phyloP scores from a whole-genome alignment of 305 asterid species.

The Rubia peregrina region DNA sequence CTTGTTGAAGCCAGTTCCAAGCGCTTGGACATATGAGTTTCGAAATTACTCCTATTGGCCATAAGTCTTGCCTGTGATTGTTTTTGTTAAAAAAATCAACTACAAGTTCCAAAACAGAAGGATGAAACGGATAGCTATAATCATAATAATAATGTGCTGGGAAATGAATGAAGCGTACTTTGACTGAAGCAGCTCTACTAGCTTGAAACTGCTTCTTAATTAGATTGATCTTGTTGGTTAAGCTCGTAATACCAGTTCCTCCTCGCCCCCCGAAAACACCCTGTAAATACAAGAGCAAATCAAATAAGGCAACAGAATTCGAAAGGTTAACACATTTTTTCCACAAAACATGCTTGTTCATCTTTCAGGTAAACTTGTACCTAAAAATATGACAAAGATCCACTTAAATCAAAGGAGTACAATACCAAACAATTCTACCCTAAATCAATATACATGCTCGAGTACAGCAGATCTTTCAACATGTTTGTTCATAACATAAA shows the following conservation, averaged over 20 bases:
- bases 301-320: background rate
- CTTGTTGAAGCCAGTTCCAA: constrained; percentile 49
- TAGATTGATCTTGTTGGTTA: constrained; percentile 42
- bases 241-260: constrained; percentile 35
- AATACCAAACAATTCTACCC: background rate
- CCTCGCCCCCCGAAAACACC: constrained; percentile 37
- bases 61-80: constrained; percentile 46
- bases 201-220: constrained; percentile 60
- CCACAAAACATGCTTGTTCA: background rate
- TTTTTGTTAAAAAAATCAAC: background rate
- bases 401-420: background rate
- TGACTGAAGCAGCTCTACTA: constrained; percentile 51
- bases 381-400: background rate
- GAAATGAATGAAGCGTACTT: constrained; percentile 31
- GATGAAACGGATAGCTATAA: background rate
- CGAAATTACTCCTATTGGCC: constrained; percentile 43
- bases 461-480: background rate
- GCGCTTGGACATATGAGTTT: constrained; percentile 40
- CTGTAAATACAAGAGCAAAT: constrained; percentile 28
- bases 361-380: background rate
- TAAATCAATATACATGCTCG: background rate
- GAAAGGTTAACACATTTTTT: background rate
- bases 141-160: background rate
- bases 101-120: background rate
- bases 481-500: background rate